Evolutionary conservation across 768 basidiomycete genomes (phyloP).

Genomic region (Hirschioporus abietinus): DNA sequence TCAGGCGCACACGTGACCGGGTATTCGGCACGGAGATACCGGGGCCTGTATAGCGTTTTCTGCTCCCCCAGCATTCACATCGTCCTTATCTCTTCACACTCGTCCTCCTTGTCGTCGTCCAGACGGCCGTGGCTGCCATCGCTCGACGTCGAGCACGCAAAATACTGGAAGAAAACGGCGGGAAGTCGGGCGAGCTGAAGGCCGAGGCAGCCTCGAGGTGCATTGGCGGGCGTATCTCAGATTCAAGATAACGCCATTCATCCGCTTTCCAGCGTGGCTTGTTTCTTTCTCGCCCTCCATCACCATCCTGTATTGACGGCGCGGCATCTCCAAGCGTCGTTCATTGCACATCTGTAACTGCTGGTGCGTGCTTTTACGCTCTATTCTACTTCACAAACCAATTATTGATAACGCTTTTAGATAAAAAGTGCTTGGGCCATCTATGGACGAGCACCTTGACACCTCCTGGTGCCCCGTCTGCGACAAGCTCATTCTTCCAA

Average conservation of each 20-base stretch:
- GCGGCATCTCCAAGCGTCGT: background rate
- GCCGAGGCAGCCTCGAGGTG: background rate
- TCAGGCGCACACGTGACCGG: background rate
- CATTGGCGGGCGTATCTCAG: background rate
- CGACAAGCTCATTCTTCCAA: slow-evolving; percentile 72
- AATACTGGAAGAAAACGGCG: background rate
- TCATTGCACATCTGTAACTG: background rate
- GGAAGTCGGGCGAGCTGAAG: background rate
- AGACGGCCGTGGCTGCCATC: background rate
- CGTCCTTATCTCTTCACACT: background rate
- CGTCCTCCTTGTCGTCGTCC: background rate
- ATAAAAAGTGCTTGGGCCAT: background rate
- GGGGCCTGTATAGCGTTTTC: background rate
- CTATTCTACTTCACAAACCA: background rate
- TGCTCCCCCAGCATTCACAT: background rate
- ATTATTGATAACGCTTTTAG: background rate
- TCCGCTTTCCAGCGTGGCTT: too few relatives aligned
- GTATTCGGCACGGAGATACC: background rate
- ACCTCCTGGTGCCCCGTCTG: slow-evolving; percentile 80
- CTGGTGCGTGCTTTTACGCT: background rate
- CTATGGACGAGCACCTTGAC: slow-evolving; percentile 44
- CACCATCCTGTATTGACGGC: background rate
- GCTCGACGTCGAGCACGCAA: background rate
- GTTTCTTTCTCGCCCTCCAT: background rate
- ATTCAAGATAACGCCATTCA: background rate